A percentile compares a stretch with the other conserved stretches of the same genome.
Evolutionary conservation across 768 basidiomycete species (phyloP).

Genomic region (Daedaleopsis sinensis): DNA sequence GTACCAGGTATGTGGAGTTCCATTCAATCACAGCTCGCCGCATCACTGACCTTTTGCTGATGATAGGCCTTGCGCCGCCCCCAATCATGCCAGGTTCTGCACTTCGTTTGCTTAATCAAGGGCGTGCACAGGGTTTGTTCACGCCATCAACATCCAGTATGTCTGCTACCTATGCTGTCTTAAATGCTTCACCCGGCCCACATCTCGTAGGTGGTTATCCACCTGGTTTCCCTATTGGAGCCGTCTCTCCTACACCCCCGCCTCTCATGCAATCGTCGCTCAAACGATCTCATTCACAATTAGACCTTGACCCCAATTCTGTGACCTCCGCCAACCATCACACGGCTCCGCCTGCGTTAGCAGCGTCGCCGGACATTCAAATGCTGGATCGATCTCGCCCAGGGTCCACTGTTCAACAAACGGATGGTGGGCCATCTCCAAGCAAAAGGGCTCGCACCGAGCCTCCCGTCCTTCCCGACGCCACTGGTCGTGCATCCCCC

Average conservation of each 20-base stretch:
- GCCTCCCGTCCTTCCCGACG: constrained; percentile 24
- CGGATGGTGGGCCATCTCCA: constrained; percentile 64
- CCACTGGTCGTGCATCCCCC: constrained; percentile 15
- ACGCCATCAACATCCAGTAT: constrained; percentile 79
- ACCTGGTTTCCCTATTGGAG: constrained; percentile 46
- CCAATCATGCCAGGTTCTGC: constrained; percentile 89
- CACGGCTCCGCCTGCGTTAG: constrained; percentile 31
- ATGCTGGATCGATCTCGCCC: constrained; percentile 53
- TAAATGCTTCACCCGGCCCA: constrained; percentile 56
- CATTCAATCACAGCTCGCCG: not conserved
- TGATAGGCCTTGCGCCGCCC: constrained; percentile 61
- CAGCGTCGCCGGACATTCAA: constrained; percentile 46
- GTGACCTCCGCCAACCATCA: constrained; percentile 18
- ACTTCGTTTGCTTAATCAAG: constrained; percentile 81
- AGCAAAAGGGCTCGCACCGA: constrained; percentile 74
- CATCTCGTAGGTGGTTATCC: constrained; percentile 48
- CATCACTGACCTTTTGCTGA: not conserved
- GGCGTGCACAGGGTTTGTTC: constrained; percentile 83
- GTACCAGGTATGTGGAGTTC: constrained; percentile 24
- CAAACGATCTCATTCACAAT: constrained; percentile 68
- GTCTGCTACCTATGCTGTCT: constrained; percentile 46
- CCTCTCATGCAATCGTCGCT: constrained; percentile 44
- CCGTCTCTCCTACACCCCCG: constrained; percentile 39
- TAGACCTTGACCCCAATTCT: constrained; percentile 51
- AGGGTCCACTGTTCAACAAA: constrained; percentile 49